Evolutionary conservation across 768 basidiomycete species (phyloP), one percentile per base, ranked within the genome.

Genomic region (Lactifluus pinguis): DNA sequence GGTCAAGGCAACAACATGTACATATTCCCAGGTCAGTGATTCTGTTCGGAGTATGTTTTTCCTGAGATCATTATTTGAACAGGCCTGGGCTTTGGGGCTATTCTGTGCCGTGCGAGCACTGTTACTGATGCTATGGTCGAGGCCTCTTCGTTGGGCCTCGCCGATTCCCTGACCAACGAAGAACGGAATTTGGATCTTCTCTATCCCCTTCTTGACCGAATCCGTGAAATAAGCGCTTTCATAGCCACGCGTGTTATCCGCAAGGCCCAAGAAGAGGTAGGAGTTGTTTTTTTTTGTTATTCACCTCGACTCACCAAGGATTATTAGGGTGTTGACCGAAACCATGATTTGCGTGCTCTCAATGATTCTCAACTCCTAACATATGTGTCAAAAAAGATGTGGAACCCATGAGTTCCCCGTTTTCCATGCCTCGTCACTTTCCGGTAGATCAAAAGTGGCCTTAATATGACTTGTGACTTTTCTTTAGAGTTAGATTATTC

Each of bases 1-100:
- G 90, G 91, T 25, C 95, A 97, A 74, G 93, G 93, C 30, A 97
- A 95, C 72, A 98, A 95, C 73, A 93, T 94, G 90, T 89, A 88
- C 71, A 87, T 88, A 68, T 86, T 86, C 78, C 84, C 84, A 52
- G 82, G 83, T 82, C 45, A 15, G 73, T 68, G 19, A 14, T 38
- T 19, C 49, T 29, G n/a, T 42, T 38, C 17, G 38, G 48, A 45
- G 14, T 34, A 32, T 14, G 2, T 53, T 39, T 25, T 29, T 53
- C 62, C 42, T 25, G 60, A 57, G 32, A 34, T 9, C 32, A 63
- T 8, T 39, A n/a, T 19, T 25, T 19, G 42, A 9, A n/a, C 21
- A 66, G 86, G 89, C 47, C 76, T 92, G 62, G 93, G 91, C n/a
- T 76, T 92, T 38, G 91, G 84, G 44, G 78, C 86, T 9, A 88